Percentiles rank a stretch among this genome's conserved stretches.
Conservation (phyloP, 495 filamentous ascomycete genomes). For the Podospora pseudoanserina region DNA sequence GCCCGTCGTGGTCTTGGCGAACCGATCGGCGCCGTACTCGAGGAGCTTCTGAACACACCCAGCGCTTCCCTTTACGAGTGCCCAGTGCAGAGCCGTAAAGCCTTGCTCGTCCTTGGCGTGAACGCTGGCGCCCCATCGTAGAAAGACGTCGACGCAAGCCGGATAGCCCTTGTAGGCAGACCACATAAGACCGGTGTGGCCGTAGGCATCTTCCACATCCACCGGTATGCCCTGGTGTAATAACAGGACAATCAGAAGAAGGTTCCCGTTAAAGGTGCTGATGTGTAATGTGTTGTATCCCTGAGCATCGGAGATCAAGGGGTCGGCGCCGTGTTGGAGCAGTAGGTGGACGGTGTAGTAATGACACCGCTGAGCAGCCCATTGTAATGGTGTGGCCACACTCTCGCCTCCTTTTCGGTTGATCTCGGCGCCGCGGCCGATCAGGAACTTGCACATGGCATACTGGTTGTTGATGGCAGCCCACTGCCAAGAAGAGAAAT, state of each 20-base stretch:
- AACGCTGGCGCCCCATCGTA: constrained; percentile 93
- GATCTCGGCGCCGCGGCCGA: constrained; percentile 84
- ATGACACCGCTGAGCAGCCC: constrained; percentile 92
- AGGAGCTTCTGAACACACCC: constrained; percentile 85
- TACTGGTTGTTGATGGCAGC: constrained; percentile 99
- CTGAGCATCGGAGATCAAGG: constrained; percentile 81
- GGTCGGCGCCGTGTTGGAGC: constrained; percentile 83
- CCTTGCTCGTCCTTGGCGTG: constrained; percentile 86
- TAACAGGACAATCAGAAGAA: constrained; percentile 79
- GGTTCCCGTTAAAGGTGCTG: constrained; percentile 94
- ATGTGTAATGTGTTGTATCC: constrained; percentile 97
- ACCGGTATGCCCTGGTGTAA: constrained; percentile 92
- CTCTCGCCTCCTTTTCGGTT: constrained; percentile 95
- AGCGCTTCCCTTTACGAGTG: constrained; percentile 83
- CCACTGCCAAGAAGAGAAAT: constrained; percentile 61
- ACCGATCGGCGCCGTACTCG: constrained; percentile 91
- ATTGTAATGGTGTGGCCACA: constrained; percentile 87
- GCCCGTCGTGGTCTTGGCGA: constrained; percentile 77
- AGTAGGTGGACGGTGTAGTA: constrained; percentile 76
- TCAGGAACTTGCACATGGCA: constrained; percentile 89
- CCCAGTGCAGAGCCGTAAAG: constrained; percentile 94
- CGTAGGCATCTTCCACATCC: constrained; percentile 80
- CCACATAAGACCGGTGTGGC: constrained; percentile 97
- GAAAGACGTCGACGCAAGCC: constrained; percentile 83
- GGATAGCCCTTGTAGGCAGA: constrained; percentile 95